Base-by-base conservation (phyloP, 2,329 filamentous ascomycete species). In the Beauveria bassiana region DNA sequence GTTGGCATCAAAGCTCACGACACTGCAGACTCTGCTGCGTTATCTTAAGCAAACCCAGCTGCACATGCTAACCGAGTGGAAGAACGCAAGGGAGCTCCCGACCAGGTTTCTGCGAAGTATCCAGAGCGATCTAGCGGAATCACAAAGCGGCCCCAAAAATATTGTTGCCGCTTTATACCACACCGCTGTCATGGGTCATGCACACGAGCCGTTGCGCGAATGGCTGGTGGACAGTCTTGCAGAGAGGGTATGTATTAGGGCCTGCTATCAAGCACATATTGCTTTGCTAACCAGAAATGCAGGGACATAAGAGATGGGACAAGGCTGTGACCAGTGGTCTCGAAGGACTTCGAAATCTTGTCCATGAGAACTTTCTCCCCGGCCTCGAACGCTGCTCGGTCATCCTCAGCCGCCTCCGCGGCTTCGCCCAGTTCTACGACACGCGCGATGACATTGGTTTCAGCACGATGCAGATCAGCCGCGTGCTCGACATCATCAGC, bases 251-350 rank as follows among this genome's bases (percentile, higher is more conserved):
- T 69, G 83, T 73, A 20, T 26, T 12, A 28, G 34, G 1, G 1
- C 10, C 34, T 22, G 12, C n/a, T 10, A 24, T 10, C 31, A 42
- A 10, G 18, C 20, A 3, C 24, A 40, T 58, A 1, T 26, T 55
- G 24, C 22, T 7, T 40, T 24, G 10, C 55, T 46, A 49, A 54
- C 46, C 58, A 57, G 65, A 61, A 45, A 28, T 20, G 22, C 56
- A 95, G 88, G 92, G 92, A 0, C 90, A 96, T 68, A 97, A 96
- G 74, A 82, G 95, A 54, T 99, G 95, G 95, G 93, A 98, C 65
- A 96, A 93, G 69, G 88, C 90, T 6, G 89, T 96, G 2, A 81
- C 84, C 1, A 85, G 86, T 4, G 91, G 92, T 1, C 87, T 97
- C 22, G 86, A 90, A 63, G 88, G 86, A 59, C 81, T 98, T 10